Base-by-base conservation (phyloP, 2,329 filamentous ascomycete genomes). In the Coniochaeta prunicola region DNA sequence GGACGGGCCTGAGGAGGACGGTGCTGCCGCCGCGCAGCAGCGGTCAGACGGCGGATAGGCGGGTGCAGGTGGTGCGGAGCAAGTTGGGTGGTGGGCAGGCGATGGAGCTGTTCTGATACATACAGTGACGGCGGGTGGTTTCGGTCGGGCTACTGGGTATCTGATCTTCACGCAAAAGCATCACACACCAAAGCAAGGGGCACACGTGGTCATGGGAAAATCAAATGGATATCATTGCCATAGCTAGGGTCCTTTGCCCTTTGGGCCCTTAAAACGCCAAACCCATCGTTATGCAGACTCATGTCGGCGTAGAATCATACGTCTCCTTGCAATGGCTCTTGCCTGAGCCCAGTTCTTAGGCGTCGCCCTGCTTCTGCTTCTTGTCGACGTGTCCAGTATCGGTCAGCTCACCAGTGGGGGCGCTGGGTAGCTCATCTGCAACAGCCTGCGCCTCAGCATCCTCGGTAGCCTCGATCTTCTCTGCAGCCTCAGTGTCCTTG, bases 401-500 rank as follows among this genome's bases (percentile, higher is more conserved):
- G 33, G 60, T 61, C 1, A 64, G 68, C 24, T 70, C 66, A 6
- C 64, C 60, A 1, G 61, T 68, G 7, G 69, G 69, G 4, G 66
- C 64, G 48, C 63, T 66, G 2, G 68, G 68, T 0, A 71, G 62
- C 58, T 68, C 65, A 24, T 59, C 60, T 13, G 66, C 68, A 10
- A 70, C 60, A 15, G 66, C 63, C 42, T 68, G 57, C 1, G 69
- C 67, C 57, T 68, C 64, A 15, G 64, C 64, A 8, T 63, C 61
- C 10, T 62, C 58, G 50, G 61, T 45, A 12, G 61, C 66, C 34
- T 66, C 62, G 1, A 54, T 59, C 30, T 60, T 61, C 19, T 57
- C n/a, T 1, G 53, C 53, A 7, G 58, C 57, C 28, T 55, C 57
- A 15, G 60, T 55, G 9, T 5, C 63, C 54, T 12, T 60, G 57